Evolutionary conservation across 495 filamentous ascomycete species (phyloP).

Genomic region (Trichoderma gamsii): DNA sequence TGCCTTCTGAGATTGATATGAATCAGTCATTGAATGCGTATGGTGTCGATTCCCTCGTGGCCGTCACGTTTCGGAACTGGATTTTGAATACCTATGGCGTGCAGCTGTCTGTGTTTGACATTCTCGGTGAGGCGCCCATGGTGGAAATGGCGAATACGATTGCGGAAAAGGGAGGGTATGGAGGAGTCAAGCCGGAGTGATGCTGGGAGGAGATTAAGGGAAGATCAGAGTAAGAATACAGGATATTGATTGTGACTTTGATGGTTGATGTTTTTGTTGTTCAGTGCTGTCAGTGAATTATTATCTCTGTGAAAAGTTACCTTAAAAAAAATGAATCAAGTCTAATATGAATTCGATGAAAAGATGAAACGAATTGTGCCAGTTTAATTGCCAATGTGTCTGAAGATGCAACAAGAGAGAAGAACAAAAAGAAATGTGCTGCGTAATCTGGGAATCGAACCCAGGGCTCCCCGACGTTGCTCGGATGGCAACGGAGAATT

Average conservation of each 20-base stretch:
- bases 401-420: background rate
- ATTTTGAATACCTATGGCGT: background rate
- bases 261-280: too few species aligned
- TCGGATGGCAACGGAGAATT: conserved; percentile 12
- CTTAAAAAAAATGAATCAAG: too few species aligned
- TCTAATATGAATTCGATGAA: too few species aligned
- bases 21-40: conserved; percentile 21
- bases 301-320: too few species aligned
- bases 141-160: conserved; percentile 13
- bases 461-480: conserved; percentile 14
- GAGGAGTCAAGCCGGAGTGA: background rate
- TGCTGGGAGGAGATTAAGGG: background rate
- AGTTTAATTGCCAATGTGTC: too few species aligned
- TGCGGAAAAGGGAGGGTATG: conserved; percentile 1
- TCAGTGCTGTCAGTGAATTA: too few species aligned
- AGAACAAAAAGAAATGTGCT: background rate
- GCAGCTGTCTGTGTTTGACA: conserved; percentile 16
- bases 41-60: conserved; percentile 28
- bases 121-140: conserved; percentile 10
- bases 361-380: too few species aligned
- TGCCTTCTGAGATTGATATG: conserved; percentile 20
- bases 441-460: conserved; percentile 14
- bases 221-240: too few species aligned
- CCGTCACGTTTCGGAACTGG: conserved; percentile 19
- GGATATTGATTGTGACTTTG: too few species aligned